Evolutionary conservation across 164 flowering plant species (phyloP).

Genomic region (Piper longum): DNA sequence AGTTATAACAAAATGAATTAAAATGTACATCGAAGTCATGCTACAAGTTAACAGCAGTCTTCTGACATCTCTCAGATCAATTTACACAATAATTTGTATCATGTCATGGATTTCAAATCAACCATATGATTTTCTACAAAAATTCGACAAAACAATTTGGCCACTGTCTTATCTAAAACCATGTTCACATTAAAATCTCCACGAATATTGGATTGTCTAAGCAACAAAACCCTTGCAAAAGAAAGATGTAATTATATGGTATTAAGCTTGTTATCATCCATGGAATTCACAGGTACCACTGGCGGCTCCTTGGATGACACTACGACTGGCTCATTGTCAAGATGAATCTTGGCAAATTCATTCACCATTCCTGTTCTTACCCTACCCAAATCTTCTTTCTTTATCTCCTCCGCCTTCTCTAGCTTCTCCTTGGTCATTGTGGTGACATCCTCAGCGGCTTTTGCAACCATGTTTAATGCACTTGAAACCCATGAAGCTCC

Average conservation of each 20-base stretch:
- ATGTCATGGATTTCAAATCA: too few species aligned
- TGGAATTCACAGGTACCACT: constrained; percentile 20
- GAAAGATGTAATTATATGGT: constrained; percentile 11
- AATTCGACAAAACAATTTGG: too few species aligned
- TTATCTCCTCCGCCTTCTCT: constrained; percentile 61
- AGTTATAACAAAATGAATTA: too few species aligned
- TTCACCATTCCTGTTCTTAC: constrained; percentile 27
- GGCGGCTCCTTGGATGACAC: constrained; percentile 15
- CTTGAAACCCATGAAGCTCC: constrained; percentile 70
- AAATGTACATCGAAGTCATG: too few species aligned
- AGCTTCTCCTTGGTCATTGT: constrained; percentile 57
- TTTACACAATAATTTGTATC: too few species aligned
- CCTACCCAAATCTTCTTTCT: constrained; percentile 27
- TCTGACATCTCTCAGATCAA: too few species aligned
- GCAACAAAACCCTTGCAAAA: neutral
- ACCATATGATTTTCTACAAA: too few species aligned
- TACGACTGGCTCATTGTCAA: constrained; percentile 19
- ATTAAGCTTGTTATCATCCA: constrained; percentile 20
- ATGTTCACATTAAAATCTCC: too few species aligned
- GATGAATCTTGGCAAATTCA: constrained; percentile 33
- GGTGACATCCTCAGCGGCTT: constrained; percentile 63
- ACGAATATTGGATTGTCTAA: neutral
- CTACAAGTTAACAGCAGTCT: too few species aligned
- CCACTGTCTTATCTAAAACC: too few species aligned
- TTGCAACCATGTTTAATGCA: constrained; percentile 40